Base-by-base conservation (phyloP, 2,329 filamentous ascomycete genomes). In the Xylariaceae sp. region DNA sequence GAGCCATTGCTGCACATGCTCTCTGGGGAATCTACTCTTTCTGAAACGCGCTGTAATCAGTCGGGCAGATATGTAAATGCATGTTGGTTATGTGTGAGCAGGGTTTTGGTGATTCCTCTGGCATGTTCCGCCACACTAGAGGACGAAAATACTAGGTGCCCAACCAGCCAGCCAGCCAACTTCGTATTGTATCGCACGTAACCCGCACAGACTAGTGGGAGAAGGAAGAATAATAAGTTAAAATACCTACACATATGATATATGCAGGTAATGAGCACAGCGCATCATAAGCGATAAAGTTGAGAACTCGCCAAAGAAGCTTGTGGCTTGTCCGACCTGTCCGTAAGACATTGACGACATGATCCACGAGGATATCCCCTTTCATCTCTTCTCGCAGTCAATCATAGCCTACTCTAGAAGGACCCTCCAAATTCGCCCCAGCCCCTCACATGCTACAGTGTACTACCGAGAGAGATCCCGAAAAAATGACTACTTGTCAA, bases 371-470 rank as follows among this genome's bases (percentile, higher is more conserved):
- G 19, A 21, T 42, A 10, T 56, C 57, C 54, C 57, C 60, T 56
- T 54, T 60, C 57, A 62, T 60, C 54, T 60, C 43, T 52, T 26
- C 20, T 54, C 54, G 52, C 52, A 37, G 29, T 57, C 57, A 51
- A 62, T 62, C 57, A 62, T 20, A 44, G 29, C 50, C 54, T 46
- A 37, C 32, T 26, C 32, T 19, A 57, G 46, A 16, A 52, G 40
- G 43, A 54, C 50, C 43, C 46, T 54, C 52, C 49, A 54, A 51
- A 12, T 10, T 44, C 26, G 26, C 37, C 52, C n/a, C n/a, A n/a
- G n/a, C n/a, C 48, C 57, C 57, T 62, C 54, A 60, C 54, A 60
- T 60, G 60, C 57, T 60, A 43, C 57, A 57, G 59, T 57, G 52
- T n/a, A 42, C 56, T 57, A 43, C 57, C 60, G 59, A 60, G 52